Evolutionary conservation across 2,329 filamentous ascomycete genomes (phyloP).

Genomic region (Penicillium sp.): DNA sequence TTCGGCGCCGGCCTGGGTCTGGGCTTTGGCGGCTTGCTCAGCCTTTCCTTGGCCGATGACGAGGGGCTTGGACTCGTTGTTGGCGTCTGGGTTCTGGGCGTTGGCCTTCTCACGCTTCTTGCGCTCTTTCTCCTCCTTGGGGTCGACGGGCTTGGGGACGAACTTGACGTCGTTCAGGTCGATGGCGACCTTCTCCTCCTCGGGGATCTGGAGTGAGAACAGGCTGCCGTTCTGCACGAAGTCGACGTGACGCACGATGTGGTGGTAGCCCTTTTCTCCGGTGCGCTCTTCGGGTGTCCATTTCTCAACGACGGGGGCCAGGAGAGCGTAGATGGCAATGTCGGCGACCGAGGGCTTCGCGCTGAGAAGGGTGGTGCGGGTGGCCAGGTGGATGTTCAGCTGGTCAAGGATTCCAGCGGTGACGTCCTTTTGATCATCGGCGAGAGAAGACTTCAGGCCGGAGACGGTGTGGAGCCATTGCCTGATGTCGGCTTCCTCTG

Average conservation of each 20-base stretch:
- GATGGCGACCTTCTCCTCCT: slow-evolving; percentile 72
- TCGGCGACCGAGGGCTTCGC: slow-evolving; percentile 87
- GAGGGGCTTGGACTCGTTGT: slow-evolving; percentile 31
- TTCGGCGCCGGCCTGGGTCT: slow-evolving; percentile 51
- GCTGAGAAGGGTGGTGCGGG: slow-evolving; percentile 84
- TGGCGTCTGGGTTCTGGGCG: slow-evolving; percentile 31
- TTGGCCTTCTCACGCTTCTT: slow-evolving; percentile 88
- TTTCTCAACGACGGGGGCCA: slow-evolving; percentile 71
- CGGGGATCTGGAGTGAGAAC: slow-evolving; percentile 66
- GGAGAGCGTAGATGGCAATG: slow-evolving; percentile 73
- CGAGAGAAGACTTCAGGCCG: slow-evolving; percentile 58
- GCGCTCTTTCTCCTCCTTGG: slow-evolving; percentile 93
- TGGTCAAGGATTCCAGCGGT: slow-evolving; percentile 66
- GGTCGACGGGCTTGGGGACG: slow-evolving; percentile 83
- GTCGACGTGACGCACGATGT: slow-evolving; percentile 88
- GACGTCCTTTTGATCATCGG: slow-evolving; percentile 53
- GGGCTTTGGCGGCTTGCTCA: slow-evolving; percentile 45
- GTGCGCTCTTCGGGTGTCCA: slow-evolving; percentile 87
- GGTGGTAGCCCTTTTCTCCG: slow-evolving; percentile 81
- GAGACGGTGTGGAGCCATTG: slow-evolving; percentile 81
- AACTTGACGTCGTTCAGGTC: slow-evolving; percentile 78
- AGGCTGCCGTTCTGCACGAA: slow-evolving; percentile 86
- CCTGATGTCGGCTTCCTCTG: slow-evolving; percentile 82
- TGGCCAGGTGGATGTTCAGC: slow-evolving; percentile 83
- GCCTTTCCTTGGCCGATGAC: slow-evolving; percentile 41